Base-by-base conservation (phyloP, 140 eudicot genomes). In the Erigeron philadelphicus region DNA sequence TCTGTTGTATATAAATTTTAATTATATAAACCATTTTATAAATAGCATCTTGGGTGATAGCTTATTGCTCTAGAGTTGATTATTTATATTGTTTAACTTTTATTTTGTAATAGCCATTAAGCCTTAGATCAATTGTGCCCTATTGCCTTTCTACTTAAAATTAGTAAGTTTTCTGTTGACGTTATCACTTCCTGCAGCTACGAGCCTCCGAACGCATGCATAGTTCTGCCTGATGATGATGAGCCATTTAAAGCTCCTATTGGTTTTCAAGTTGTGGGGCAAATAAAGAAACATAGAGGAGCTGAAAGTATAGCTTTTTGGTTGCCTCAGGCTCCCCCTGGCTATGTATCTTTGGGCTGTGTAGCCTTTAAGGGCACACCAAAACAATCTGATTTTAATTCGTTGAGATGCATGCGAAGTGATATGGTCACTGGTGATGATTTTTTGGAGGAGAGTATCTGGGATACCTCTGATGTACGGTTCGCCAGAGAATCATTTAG, bases 291-390 rank as follows among this genome's bases (percentile, higher is more conserved):
- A 75, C 92, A 82, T 9, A 81, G 86, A 61, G 91, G 87, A 72
- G 68, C 72, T 25, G 99, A 94, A 65, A 76, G 68, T 56, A 81
- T 89, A 60, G 82, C 89, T 12, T 82, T 94, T 58, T 94, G 91
- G 95, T 69, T 87, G 81, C 99, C 99, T 46, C 97, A 89, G 80
- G 86, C 99, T 47, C 97, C 99, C 6, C 99, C 99, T 55, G 99
- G 99, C 56, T 94, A 80, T 79, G 91, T 94, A 52, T 67, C 95
- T 50, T 83, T 94, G 74, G 99, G 99, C 50, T 94, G 99, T 80
- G 78, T 89, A 71, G 99, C 99, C 41, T 89, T 84, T 58, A 94
- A 85, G 79, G 95, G 95, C 46, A 72, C 87, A 35, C 95, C 95
- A 63, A 94, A 87, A 85, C 80, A 62, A 59, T 80, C 90, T 67